Base-by-base conservation (phyloP, 495 filamentous ascomycete species). In the Penicillium ucsense region DNA sequence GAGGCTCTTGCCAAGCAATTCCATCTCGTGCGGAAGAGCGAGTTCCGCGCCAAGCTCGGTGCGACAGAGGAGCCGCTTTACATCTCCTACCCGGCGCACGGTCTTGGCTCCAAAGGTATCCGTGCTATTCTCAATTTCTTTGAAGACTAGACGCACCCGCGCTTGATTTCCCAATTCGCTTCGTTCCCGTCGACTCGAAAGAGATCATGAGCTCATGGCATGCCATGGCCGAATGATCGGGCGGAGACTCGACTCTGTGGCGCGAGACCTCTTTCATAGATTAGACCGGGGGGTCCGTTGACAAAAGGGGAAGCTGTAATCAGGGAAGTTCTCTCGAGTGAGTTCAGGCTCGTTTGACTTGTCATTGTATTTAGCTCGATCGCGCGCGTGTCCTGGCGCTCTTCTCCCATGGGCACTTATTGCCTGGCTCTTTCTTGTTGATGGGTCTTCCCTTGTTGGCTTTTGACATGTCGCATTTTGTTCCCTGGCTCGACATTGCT, bases 21-120 rank as follows among this genome's bases (percentile, higher is more conserved):
- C 52, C 83, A 82, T 55, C 70, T 94, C 39, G 80, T 85, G 30
- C 77, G 82, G 28, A 94, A 94, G 78, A 86, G 78, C 51, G 88
- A 89, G 62, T 92, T 94, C 68, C 71, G 87, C 37, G 82, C 88
- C 67, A 94, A 94, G 72, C 77, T 94, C 63, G 86, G 87, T 31
- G 84, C 82, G 4, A 56, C 68, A 54, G 85, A 90, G 46, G 87
- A 91, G 41, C 76, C 83, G 39, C 78, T 86, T 28, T 94, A 85
- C 59, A 85, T 94, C 52, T 81, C 83, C 53, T 91, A 92, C 63
- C 88, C 86, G 8, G 78, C 82, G 30, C 82, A 88, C 64, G 86
- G 88, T 1, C 67, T 92, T 20, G 88, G 86, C 0, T 82, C 86
- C 3, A 79, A 76, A 46, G 87, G 86, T 10, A 82, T 82, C 34